phyloP scores from a whole-genome alignment of 164 flowering plant genomes.

The Tetracentron sinense region DNA sequence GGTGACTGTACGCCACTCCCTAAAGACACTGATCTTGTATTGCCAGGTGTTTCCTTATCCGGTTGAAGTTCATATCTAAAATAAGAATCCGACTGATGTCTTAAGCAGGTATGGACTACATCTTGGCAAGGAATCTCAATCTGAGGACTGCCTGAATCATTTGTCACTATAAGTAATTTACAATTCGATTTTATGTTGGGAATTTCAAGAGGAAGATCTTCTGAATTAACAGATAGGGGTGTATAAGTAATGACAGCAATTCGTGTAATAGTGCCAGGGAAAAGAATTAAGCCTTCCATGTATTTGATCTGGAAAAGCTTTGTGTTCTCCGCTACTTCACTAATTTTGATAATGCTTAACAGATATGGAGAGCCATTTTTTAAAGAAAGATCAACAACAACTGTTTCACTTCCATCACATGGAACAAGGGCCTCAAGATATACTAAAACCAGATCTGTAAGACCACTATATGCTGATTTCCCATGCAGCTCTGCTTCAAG shows the following conservation, averaged over 20 bases:
- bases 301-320: constrained; percentile 45
- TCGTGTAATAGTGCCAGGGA: constrained; percentile 58
- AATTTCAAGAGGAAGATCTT: constrained; percentile 18
- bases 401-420: constrained; percentile 31
- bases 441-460: constrained; percentile 38
- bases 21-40: constrained; percentile 21
- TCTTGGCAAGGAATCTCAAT: constrained; percentile 63
- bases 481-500: constrained; percentile 50
- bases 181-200: constrained; percentile 30
- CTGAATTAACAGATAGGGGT: constrained; percentile 11
- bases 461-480: constrained; percentile 22
- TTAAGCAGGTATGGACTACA: constrained; percentile 30
- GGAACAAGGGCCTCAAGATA: constrained; percentile 40
- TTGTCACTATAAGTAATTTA: constrained; percentile 47
- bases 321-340: constrained; percentile 36
- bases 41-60: constrained; percentile 20
- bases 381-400: constrained; percentile 42
- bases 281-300: constrained; percentile 58
- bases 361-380: constrained; percentile 45
- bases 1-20: constrained; percentile 21
- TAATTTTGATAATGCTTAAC: constrained; percentile 45
- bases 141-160: constrained; percentile 52
- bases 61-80: constrained; percentile 14
- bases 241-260: constrained; percentile 44
- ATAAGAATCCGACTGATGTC: constrained; percentile 25